Base-by-base conservation (phyloP, 176 grass and related monocot species). In the Puya raimondii region DNA sequence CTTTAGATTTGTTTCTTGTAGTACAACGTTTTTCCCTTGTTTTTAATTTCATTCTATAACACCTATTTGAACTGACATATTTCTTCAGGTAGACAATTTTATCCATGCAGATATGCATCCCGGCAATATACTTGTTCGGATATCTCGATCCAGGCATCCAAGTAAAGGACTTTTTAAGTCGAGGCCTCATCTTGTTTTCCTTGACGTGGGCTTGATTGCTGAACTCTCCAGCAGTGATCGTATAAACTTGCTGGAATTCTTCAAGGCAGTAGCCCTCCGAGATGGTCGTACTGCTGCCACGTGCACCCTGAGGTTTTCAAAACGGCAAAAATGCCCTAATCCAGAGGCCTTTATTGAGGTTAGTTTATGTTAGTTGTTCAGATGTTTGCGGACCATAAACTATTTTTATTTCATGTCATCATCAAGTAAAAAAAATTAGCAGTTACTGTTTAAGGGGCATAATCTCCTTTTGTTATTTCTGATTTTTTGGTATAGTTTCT, bases 91-190 rank as follows among this genome's bases (percentile, higher is more conserved):
- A 69, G 94, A 99, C 82, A 99, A 99, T 74, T 99, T 93, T 42
- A 80, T 99, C 64, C 90, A 99, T 86, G 94, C 94, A n/a, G 94
- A 99, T 81, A 93, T 99, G 94, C 94, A 99, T 64, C 94, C 94
- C 72, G 94, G 94, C 77, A 99, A 99, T 77, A 99, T 99, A 76
- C 76, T 99, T 58, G 90, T 99, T 47, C 87, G 94, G 52, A 79
- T 96, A 61, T 80, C 50, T 54, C 71, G 79, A 64, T 70, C 90
- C 9, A 82, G 86, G 51, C 81, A 69, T 57, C 25, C 80, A 64
- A 91, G 86, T 29, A 33, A 33, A 33, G 29, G 29, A 4, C 29
- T 33, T 3, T 33, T 33, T 33, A 88, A 91, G 73, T 93, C 94
- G 33, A 93, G 77, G 72, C 94, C 94, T 48, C 94, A 99, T 72